Evolutionary conservation across 495 filamentous ascomycete genomes (phyloP).

Genomic region (Penicillium diatomitis): DNA sequence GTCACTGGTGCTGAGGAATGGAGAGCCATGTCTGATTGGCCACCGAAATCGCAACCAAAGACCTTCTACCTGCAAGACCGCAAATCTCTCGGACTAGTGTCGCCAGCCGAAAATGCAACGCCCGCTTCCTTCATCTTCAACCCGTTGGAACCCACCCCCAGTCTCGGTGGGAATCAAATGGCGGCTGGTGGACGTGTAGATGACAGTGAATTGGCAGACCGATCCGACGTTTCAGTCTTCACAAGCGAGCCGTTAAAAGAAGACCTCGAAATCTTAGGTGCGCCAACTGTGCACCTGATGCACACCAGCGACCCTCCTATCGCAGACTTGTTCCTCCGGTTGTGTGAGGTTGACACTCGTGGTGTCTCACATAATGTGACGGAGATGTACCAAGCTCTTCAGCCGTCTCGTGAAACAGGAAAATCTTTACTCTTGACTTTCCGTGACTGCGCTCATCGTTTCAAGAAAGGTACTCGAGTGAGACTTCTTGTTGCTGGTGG

Average conservation of each 20-base stretch:
- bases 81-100: conserved; percentile 2
- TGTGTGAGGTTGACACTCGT: conserved; percentile 20
- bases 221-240: conserved; percentile 20
- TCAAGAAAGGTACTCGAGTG: conserved; percentile 5
- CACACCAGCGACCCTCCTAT: conserved; percentile 19
- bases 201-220: conserved; percentile 14
- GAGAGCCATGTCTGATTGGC: conserved; percentile 11
- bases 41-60: conserved; percentile 1
- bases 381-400: conserved; percentile 12
- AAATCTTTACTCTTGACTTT: conserved; percentile 5
- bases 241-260: conserved; percentile 16
- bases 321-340: conserved; percentile 20
- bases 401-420: conserved; percentile 6
- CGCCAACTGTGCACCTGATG: conserved; percentile 11
- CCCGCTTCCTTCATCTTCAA: conserved; percentile 20
- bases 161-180: conserved; percentile 12
- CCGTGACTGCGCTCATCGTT: conserved; percentile 13
- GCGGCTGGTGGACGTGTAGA: conserved; percentile 9
- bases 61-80: conserved; percentile 13
- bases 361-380: conserved; percentile 20
- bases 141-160: conserved; percentile 19
- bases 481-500: conserved; percentile 12
- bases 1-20: conserved; percentile 12
- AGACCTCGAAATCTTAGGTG: conserved; percentile 16
- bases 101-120: conserved; percentile 4